These are phyloP conservation scores for Xylariaceae sp. DNA, from an alignment of 2,329 filamentous ascomycete genomes.

Conservation along the genomic window DNA sequence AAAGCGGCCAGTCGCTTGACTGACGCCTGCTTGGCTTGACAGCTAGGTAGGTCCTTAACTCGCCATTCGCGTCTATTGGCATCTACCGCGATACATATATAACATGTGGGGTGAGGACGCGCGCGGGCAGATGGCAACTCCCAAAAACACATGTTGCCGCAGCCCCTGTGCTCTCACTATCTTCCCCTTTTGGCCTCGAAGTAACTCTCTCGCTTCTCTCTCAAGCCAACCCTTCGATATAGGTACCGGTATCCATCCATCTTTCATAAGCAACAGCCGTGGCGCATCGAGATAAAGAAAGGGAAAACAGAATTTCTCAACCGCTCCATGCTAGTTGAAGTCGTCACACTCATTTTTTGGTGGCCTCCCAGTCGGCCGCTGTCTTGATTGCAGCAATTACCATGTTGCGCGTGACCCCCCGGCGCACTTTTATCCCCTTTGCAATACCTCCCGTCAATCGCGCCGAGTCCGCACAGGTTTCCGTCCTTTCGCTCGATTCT, in stretches of 20 bases:
- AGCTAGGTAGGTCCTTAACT: not conserved
- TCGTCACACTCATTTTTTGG: conserved; percentile 8
- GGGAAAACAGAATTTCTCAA: conserved; percentile 19
- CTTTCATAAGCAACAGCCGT: conserved; percentile 25
- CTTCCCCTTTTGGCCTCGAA: conserved; percentile 16
- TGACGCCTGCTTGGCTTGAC: not conserved
- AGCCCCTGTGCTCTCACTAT: conserved; percentile 11
- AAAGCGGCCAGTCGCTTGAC: not conserved
- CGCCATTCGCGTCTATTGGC: not conserved
- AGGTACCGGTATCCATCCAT: conserved; percentile 28
- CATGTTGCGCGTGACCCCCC: conserved; percentile 12
- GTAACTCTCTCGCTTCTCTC: conserved; percentile 4
- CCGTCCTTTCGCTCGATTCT: conserved; percentile 18
- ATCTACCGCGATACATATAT: conserved; percentile 9
- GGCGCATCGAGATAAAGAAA: conserved; percentile 21
- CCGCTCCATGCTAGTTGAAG: conserved; percentile 23
- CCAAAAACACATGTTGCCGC: conserved; percentile 5
- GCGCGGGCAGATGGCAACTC: conserved; percentile 1
- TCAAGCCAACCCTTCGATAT: conserved; percentile 24
- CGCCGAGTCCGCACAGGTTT: conserved; percentile 9
- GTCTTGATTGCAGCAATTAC: conserved; percentile 2
- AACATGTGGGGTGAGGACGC: conserved; percentile 9
- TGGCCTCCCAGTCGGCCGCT: conserved; percentile 3
- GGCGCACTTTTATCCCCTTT: conserved; percentile 13
- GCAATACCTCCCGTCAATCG: conserved; percentile 2